Evolutionary conservation across 2,329 filamentous ascomycete genomes (phyloP).

Genomic region (Pyrenophora tritici-repentis): DNA sequence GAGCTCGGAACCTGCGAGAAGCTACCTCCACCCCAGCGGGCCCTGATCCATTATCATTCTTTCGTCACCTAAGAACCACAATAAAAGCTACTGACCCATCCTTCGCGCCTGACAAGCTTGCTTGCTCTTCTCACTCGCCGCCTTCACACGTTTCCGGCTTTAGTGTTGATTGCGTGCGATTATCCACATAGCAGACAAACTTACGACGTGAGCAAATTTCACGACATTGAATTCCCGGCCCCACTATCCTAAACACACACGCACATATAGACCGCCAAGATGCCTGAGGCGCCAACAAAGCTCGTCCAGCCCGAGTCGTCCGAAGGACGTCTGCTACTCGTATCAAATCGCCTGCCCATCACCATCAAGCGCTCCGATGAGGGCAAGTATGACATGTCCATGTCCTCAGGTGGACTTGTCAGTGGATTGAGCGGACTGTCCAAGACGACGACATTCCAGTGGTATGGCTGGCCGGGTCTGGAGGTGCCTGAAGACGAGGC

Average conservation of each 20-base stretch:
- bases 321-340: slow-evolving; percentile 70
- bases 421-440: slow-evolving; percentile 89
- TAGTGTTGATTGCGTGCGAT: slow-evolving; percentile 5
- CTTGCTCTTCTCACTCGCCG: background rate
- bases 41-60: slow-evolving; percentile 37
- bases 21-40: slow-evolving; percentile 31
- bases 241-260: slow-evolving; percentile 6
- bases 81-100: slow-evolving; percentile 7
- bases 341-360: slow-evolving; percentile 94
- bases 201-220: background rate
- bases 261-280: slow-evolving; percentile 11
- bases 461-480: slow-evolving; percentile 97
- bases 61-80: slow-evolving; percentile 33
- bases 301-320: slow-evolving; percentile 29
- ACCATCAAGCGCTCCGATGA: slow-evolving; percentile 94
- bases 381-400: slow-evolving; percentile 89
- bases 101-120: background rate
- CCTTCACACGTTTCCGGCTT: background rate
- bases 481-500: slow-evolving; percentile 88
- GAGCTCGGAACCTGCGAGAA: slow-evolving; percentile 37
- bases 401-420: slow-evolving; percentile 95
- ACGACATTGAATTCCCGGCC: slow-evolving; percentile 4
- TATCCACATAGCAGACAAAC: slow-evolving; percentile 6
- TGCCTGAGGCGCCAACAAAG: slow-evolving; percentile 41
- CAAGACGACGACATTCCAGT: slow-evolving; percentile 93